Conservation (phyloP, 352 stramenopile genomes). For the Phytophthora europaea region DNA sequence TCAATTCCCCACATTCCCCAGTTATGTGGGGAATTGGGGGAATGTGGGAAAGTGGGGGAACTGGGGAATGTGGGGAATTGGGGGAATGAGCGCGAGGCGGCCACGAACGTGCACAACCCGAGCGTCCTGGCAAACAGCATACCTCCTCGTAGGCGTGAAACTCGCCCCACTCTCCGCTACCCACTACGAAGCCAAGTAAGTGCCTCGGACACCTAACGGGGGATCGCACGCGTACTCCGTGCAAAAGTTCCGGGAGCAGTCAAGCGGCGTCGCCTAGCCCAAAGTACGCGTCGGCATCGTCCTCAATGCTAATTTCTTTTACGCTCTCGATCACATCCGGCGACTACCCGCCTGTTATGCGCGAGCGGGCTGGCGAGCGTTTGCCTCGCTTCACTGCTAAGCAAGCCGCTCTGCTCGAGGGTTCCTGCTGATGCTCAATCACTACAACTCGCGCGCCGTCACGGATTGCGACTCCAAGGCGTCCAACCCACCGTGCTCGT, state of each 20-base stretch:
- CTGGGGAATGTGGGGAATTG: no score
- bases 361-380: conserved; percentile 67
- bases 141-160: conserved; percentile 75
- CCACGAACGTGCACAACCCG: no score
- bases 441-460: conserved; percentile 78
- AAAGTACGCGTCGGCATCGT: conserved; percentile 91
- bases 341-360: conserved; percentile 94
- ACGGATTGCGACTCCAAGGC: conserved; percentile 46
- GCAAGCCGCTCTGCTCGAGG: conserved; percentile 74
- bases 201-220: no score
- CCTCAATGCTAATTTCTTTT: conserved; percentile 80
- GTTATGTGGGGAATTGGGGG: no score
- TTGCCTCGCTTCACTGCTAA: conserved; percentile 88
- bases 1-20: no score
- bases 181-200: no score
- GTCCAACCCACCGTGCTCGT: conserved; percentile 43
- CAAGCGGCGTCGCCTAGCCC: conserved; percentile 37
- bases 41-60: no score
- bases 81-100: no score
- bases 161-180: no score
- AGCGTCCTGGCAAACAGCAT: conserved; percentile 27
- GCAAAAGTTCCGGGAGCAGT: conserved; percentile 79
- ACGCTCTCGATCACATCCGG: conserved; percentile 85
- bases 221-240: no score
- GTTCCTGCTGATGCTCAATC: conserved; percentile 93